Evolutionary conservation across 192 early-diverging fungal species (phyloP), one percentile per base, ranked within the genome.

Genomic region (Backusella mclennaniae): DNA sequence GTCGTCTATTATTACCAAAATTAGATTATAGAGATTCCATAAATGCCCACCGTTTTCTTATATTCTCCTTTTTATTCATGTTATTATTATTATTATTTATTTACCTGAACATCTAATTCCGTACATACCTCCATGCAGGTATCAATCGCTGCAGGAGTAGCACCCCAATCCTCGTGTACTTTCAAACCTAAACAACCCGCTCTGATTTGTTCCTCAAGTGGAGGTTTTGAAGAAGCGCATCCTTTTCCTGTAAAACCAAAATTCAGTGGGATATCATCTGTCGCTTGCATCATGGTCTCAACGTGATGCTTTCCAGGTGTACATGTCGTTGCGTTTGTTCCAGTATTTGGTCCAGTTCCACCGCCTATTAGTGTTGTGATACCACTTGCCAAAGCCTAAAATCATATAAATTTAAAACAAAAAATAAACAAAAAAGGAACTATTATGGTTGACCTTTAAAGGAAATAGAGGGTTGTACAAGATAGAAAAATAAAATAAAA

Each of bases 131-230:
- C 73, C 79, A 98, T 84, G 73, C 96, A 97, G 26, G 86, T 86
- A 73, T 98, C 95, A 78, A 98, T 98, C 3, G 93, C 95, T 36
- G 91, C 88, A 4, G 97, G 96, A 6, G 96, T 97, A 1, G 96
- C 91, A 9, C 97, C 96, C 94, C 95, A 97, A 84, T 97, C 96
- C 84, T 97, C 96, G 84, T 97, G 96, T 41, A 97, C 80, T 87
- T 96, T 93, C 38, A 98, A 84, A 31, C 96, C 97, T 11, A 97
- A 76, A 5, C 90, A 93, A 59, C 97, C 97, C 9, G 95, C 93
- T 31, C 88, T 78, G 49, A 97, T 85, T 76, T 97, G 96, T 67
- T 96, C 96, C 42, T 84, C 83, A 31, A 98, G 77, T 1, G 89
- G 93, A n/a, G 89, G 79, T 11, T 79, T 56, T 41, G 78, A 77